Conservation (phyloP, 352 stramenopile genomes). For the Globisporangium paddicum region DNA sequence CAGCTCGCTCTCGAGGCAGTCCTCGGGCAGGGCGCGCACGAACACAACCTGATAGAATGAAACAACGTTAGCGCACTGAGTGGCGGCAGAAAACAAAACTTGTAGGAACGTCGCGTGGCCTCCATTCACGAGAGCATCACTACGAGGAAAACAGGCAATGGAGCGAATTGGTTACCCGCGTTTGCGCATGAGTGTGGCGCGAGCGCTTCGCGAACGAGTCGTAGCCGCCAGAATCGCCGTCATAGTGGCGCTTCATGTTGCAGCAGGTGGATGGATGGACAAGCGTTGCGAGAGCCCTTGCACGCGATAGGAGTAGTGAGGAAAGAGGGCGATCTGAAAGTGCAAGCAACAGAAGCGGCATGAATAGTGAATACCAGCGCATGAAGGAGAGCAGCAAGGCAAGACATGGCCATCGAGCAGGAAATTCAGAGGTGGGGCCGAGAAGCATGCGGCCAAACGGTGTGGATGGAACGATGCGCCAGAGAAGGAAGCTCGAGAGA, state of each 20-base stretch:
- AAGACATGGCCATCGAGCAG: neutral
- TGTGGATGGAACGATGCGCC: neutral
- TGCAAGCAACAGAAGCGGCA: conserved; percentile 7
- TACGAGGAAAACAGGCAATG: conserved; percentile 2
- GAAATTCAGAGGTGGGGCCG: too few species aligned
- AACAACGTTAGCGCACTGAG: neutral
- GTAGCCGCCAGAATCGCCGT: conserved; percentile 12
- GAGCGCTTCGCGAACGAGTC: conserved; percentile 34
- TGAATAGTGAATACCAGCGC: conserved; percentile 10
- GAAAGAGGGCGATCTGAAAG: conserved; percentile 4
- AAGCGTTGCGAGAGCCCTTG: neutral
- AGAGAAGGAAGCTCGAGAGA: conserved; percentile 7
- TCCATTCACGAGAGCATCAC: too few species aligned
- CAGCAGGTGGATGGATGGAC: conserved; percentile 7
- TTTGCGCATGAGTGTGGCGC: conserved; percentile 29
- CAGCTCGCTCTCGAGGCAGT: conserved; percentile 81
- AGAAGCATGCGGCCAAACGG: neutral
- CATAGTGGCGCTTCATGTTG: conserved; percentile 43
- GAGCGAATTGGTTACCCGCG: conserved; percentile 33
- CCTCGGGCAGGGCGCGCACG: conserved; percentile 61
- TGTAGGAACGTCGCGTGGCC: conserved; percentile 4
- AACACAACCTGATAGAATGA: conserved; percentile 52
- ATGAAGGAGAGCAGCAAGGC: neutral
- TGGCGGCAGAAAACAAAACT: neutral
- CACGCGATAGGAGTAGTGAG: neutral